Base-by-base conservation (phyloP, 257 asterid genomes). In the Solanum paucissectum region DNA sequence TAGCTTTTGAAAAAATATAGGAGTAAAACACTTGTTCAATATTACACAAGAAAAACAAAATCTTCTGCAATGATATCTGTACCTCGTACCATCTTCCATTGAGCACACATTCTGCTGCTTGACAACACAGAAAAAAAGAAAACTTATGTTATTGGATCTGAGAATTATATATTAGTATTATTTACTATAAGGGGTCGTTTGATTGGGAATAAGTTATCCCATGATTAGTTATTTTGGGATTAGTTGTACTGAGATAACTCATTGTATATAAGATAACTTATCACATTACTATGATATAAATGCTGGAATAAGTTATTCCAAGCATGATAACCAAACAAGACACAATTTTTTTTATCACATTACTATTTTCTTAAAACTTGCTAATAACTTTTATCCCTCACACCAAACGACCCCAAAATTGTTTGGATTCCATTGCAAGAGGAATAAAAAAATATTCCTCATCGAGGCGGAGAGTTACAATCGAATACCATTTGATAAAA, bases 191-290 rank as follows among this genome's bases (percentile, higher is more conserved):
- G 16, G 16, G 49, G 49, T 44, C 21, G 21, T 49, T 49, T 49
- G 9, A 0, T 49, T 0, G 9, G 0, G 0, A 49, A 49, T 16
- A 49, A 49, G 3, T 49, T 49, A 49, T 14, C 2, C 2, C 8
- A 5, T 0, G 20, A 49, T 49, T 49, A 49, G 0, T 49, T 49
- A 49, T 49, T 49, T 13, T 49, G 3, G 2, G 3, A 14, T 49
- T 49, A 49, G 3, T 6, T 49, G 14, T 49, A 49, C 1, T 14
- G 3, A 0, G 2, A 46, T 46, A 1, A 46, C 6, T 46, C 14
- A 46, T 46, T 13, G 58, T 49, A 5, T 49, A 49, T 49, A 14
- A 49, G 9, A 49, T 49, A 49, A 49, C 9, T 49, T 49, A 49
- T 2, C 60, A 49, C 9, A 49, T 2, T 2, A 16, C 3, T 49